Percentiles rank a stretch among this genome's conserved stretches.
Conservation (phyloP, 768 basidiomycete genomes). For the Mycena indigotica region DNA sequence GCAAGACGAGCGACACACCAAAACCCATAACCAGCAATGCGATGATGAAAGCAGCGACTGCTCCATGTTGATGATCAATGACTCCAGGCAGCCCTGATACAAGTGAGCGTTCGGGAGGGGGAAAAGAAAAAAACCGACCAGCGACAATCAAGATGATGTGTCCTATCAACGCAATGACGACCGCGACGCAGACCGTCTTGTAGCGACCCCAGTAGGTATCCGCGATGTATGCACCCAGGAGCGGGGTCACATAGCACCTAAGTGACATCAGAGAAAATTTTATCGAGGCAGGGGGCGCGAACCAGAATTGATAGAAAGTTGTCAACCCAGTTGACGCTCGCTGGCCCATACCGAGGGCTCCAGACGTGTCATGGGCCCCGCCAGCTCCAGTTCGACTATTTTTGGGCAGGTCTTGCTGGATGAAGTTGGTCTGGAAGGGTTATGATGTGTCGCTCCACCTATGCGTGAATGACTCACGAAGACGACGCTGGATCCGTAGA, state of each 20-base stretch:
- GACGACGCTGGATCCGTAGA: background rate
- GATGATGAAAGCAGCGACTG: constrained; percentile 55
- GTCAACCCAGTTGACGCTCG: constrained; percentile 70
- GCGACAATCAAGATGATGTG: constrained; percentile 67
- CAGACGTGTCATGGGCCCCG: constrained; percentile 55
- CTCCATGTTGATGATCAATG: constrained; percentile 50
- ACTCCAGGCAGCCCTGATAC: constrained; percentile 41
- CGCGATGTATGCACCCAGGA: constrained; percentile 71
- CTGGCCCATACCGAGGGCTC: constrained; percentile 67
- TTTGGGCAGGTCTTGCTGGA: constrained; percentile 67
- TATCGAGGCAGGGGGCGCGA: background rate
- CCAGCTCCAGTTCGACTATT: constrained; percentile 69
- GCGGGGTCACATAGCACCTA: constrained; percentile 67
- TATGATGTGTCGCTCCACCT: background rate
- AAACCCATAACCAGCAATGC: constrained; percentile 65
- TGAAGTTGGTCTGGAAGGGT: constrained; percentile 61
- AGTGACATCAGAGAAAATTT: constrained; percentile 9
- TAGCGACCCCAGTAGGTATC: constrained; percentile 73
- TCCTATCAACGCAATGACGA: constrained; percentile 61
- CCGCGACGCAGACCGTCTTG: constrained; percentile 68
- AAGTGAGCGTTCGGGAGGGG: background rate
- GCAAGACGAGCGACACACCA: constrained; percentile 26
- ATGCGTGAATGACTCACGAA: background rate
- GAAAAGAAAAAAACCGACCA: constrained; percentile 13
- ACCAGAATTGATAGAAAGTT: constrained; percentile 56